Evolutionary conservation across 495 filamentous ascomycete species (phyloP).

Genomic region (Rusavskia elegans): DNA sequence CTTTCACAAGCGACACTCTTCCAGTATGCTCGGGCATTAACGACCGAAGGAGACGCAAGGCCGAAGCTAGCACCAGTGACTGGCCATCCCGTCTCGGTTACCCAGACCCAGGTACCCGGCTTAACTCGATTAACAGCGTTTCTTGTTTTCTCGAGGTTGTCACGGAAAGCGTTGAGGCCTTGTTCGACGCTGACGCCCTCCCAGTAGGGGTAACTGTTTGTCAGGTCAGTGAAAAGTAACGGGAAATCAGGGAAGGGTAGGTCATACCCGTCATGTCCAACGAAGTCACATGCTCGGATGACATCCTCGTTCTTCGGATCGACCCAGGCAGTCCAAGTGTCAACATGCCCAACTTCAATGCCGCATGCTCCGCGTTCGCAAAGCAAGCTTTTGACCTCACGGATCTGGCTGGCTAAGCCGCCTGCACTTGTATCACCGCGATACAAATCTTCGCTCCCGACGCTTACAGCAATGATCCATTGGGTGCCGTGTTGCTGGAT

Average conservation of each 20-base stretch:
- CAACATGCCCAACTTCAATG: slow-evolving; percentile 22
- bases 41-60: slow-evolving; percentile 8
- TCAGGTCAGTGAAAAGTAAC: background rate
- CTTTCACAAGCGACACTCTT: slow-evolving; percentile 13
- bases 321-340: slow-evolving; percentile 33
- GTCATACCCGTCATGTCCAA: slow-evolving; percentile 31
- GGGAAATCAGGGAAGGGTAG: background rate
- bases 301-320: slow-evolving; percentile 30
- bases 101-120: slow-evolving; percentile 25
- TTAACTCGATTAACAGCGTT: slow-evolving; percentile 19
- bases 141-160: slow-evolving; percentile 22
- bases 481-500: slow-evolving; percentile 28
- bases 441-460: slow-evolving; percentile 40
- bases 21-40: slow-evolving; percentile 20
- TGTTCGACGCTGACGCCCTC: slow-evolving; percentile 27
- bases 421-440: slow-evolving; percentile 28
- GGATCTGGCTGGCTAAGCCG: slow-evolving; percentile 29
- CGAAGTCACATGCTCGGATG: slow-evolving; percentile 30
- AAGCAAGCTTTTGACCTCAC: slow-evolving; percentile 24
- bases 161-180: slow-evolving; percentile 20
- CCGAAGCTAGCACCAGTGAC: slow-evolving; percentile 18
- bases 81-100: slow-evolving; percentile 38
- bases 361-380: slow-evolving; percentile 7
- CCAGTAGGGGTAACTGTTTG: slow-evolving; percentile 24
- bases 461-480: slow-evolving; percentile 33